Evolutionary conservation across 2,329 filamentous ascomycete species (phyloP).

Genomic region (Pseudocercospora vitis): DNA sequence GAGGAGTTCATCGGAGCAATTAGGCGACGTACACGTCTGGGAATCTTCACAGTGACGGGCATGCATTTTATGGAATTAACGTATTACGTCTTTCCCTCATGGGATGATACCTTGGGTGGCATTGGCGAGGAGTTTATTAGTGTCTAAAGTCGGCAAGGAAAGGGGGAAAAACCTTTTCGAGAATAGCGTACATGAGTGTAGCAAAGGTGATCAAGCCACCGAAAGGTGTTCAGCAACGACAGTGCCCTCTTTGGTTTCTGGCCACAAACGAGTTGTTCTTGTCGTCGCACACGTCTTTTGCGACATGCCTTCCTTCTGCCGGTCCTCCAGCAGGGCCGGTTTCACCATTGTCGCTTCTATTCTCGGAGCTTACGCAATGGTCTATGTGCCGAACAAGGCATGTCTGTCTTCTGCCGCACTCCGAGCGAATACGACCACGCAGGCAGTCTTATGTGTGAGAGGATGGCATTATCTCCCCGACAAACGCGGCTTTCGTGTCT

Average conservation of each 20-base stretch:
- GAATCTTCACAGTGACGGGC: slow-evolving; percentile 7
- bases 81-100: slow-evolving; percentile 22
- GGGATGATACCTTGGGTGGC: slow-evolving; percentile 21
- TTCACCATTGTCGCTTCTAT: not conserved
- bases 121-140: slow-evolving; percentile 23
- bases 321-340: not conserved
- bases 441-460: no score
- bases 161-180: not conserved
- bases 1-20: slow-evolving; percentile 17
- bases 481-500: no score
- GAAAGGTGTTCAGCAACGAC: no score
- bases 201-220: no score
- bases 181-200: slow-evolving; percentile 1
- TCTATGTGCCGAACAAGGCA: slow-evolving; percentile 3
- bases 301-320: not conserved
- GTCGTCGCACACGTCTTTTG: not conserved
- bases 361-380: slow-evolving; percentile 3
- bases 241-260: no score
- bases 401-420: not conserved
- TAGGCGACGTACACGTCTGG: slow-evolving; percentile 6
- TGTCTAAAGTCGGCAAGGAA: slow-evolving; percentile 14
- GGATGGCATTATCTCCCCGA: no score
- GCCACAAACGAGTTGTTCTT: no score
- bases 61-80: slow-evolving; percentile 24
- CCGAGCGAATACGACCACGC: not conserved